Evolutionary conservation across 129 eudicot genomes (phyloP).

Genomic region (Flaveria sonorensis): DNA sequence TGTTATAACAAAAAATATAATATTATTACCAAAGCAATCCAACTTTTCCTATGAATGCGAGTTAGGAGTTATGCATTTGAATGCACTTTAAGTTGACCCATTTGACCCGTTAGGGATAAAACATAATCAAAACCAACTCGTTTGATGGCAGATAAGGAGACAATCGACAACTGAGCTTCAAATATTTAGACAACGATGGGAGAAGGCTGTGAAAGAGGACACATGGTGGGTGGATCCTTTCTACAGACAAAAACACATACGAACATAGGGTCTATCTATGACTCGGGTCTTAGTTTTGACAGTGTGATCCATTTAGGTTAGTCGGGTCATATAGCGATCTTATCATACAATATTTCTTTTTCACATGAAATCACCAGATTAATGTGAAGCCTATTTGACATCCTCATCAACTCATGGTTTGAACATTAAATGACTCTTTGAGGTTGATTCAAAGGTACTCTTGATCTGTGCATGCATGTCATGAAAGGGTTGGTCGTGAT

Average conservation of each 20-base stretch:
- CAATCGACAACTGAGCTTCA: constrained; percentile 74
- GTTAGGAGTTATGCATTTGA: constrained; percentile 2
- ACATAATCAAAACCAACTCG: background rate
- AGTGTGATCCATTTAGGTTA: constrained; percentile 20
- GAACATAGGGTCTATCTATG: constrained; percentile 6
- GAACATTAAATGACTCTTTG: background rate
- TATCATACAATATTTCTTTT: background rate
- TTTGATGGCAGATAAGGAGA: constrained; percentile 65
- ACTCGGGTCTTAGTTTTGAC: constrained; percentile 25
- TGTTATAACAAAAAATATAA: background rate
- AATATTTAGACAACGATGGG: constrained; percentile 80
- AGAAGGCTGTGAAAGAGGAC: constrained; percentile 67
- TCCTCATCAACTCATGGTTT: constrained; percentile 9
- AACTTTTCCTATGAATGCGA: background rate
- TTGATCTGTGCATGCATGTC: background rate
- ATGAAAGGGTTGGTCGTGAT: background rate
- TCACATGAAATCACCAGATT: constrained; percentile 18
- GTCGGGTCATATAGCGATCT: background rate
- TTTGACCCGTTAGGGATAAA: background rate
- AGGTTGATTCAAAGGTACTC: background rate
- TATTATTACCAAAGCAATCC: background rate
- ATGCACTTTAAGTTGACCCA: background rate
- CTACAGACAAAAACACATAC: constrained; percentile 36
- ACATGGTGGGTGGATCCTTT: constrained; percentile 71
- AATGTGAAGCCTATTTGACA: constrained; percentile 18